These are phyloP conservation scores for Beta lomatogona DNA, from an alignment of 179 eudicot genomes.

Conservation along the genomic window DNA sequence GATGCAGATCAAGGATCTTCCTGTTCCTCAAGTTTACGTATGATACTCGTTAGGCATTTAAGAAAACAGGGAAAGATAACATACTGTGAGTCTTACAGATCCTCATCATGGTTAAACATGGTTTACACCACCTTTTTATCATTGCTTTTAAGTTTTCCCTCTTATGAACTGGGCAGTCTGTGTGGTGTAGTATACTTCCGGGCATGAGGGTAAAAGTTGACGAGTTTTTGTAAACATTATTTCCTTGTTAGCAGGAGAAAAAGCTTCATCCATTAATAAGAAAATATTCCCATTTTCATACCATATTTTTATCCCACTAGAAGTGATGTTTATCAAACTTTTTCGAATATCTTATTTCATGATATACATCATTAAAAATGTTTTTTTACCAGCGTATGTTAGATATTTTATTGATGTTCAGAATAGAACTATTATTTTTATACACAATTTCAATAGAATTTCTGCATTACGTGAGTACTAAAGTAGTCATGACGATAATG, in stretches of 20 bases:
- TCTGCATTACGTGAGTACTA: too few relatives aligned
- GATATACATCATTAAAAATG: too few relatives aligned
- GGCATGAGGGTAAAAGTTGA: background rate
- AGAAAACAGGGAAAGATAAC: background rate
- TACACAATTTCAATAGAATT: too few relatives aligned
- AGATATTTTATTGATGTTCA: too few relatives aligned
- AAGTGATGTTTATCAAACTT: background rate
- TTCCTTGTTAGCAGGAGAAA: background rate
- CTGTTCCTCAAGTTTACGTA: conserved; percentile 42
- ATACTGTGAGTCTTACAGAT: background rate
- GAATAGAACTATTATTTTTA: too few relatives aligned
- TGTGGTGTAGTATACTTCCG: background rate
- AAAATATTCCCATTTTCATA: background rate
- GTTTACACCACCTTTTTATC: background rate
- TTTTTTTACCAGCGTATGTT: background rate
- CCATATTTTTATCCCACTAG: background rate
- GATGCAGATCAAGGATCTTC: conserved; percentile 74
- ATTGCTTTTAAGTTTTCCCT: background rate
- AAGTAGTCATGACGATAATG: too few relatives aligned
- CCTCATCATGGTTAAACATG: background rate
- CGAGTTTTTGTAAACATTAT: background rate
- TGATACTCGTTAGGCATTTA: background rate
- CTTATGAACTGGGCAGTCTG: background rate
- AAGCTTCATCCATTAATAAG: background rate
- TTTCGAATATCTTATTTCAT: background rate